phyloP scores from a whole-genome alignment of 179 eudicot species.

The Sideroxylon spinosum region DNA sequence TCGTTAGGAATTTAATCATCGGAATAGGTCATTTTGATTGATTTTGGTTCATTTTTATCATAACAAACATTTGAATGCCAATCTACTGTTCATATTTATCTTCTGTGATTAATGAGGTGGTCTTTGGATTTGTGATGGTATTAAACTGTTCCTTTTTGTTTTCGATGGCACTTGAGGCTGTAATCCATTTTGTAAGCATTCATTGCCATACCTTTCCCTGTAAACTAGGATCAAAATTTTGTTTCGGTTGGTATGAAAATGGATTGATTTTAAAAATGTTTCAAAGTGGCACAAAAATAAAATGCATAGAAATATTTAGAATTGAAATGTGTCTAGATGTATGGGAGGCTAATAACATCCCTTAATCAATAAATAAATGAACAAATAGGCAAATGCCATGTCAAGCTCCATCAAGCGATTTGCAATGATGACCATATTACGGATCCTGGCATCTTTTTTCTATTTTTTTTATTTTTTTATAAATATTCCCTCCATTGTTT shows the following conservation, averaged over 20 bases:
- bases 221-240: no score
- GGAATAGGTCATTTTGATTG: background rate
- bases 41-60: background rate
- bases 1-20: background rate
- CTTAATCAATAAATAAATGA: background rate
- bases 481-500: background rate
- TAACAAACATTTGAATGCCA: background rate
- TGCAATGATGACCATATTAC: background rate
- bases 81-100: slow-evolving; percentile 4
- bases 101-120: background rate
- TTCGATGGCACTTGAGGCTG: background rate
- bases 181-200: background rate
- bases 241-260: no score
- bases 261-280: background rate
- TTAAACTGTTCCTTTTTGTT: background rate
- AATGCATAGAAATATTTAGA: background rate
- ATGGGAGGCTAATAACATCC: no score
- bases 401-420: background rate
- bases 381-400: background rate
- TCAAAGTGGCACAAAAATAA: background rate
- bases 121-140: background rate
- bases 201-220: background rate
- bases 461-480: background rate
- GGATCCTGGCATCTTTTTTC: no score
- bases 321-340: no score